These are phyloP conservation scores for Tuber magnatum DNA, from an alignment of 495 filamentous ascomycete genomes.

Conservation along the genomic window DNA sequence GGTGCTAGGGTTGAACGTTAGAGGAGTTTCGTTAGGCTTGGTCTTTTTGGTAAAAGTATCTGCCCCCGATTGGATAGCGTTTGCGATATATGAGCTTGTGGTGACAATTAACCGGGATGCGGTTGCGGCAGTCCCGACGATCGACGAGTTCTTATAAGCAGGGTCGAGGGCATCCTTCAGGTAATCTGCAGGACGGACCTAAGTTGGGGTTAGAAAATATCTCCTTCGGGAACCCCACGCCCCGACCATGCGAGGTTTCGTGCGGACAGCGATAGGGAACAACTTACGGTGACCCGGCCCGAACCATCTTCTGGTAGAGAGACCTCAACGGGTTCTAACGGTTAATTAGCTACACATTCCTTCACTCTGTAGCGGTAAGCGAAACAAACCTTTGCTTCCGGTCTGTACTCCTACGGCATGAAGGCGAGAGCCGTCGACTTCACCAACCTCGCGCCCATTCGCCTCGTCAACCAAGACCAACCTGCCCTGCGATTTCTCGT, in stretches of 20 bases:
- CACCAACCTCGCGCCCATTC: constrained; percentile 88
- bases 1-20: constrained; percentile 80
- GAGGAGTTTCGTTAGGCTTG: constrained; percentile 64
- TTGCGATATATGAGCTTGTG: constrained; percentile 67
- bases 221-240: background rate
- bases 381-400: constrained; percentile 73
- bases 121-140: constrained; percentile 82
- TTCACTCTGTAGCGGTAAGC: background rate
- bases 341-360: background rate
- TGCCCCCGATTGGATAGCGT: constrained; percentile 64
- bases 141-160: constrained; percentile 73
- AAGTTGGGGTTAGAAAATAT: constrained; percentile 54
- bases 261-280: background rate
- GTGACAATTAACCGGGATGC: constrained; percentile 93
- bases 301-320: constrained; percentile 67
- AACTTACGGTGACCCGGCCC: constrained; percentile 42
- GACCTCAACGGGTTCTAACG: constrained; percentile 81
- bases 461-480: constrained; percentile 94
- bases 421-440: constrained; percentile 68
- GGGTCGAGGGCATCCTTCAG: constrained; percentile 75
- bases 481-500: constrained; percentile 40
- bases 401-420: constrained; percentile 72
- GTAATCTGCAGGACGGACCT: constrained; percentile 73
- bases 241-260: background rate
- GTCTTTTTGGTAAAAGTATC: constrained; percentile 73